Evolutionary conservation across 2,329 filamentous ascomycete species (phyloP).

Genomic region (Berkeleyomyces basicola): DNA sequence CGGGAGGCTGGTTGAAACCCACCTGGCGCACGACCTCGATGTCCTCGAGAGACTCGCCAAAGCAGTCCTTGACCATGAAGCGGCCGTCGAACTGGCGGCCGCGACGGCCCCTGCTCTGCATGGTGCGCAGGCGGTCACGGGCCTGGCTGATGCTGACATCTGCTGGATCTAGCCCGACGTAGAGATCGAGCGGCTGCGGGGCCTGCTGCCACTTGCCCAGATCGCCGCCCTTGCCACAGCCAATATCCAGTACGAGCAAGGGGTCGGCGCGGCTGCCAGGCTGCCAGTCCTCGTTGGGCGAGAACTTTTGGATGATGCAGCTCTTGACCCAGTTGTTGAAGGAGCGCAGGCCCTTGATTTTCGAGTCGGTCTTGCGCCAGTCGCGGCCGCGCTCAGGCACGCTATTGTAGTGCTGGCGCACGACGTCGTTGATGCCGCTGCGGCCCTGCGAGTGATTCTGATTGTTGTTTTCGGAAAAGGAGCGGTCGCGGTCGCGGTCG

Average conservation of each 20-base stretch:
- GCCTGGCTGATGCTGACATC: slow-evolving; percentile 87
- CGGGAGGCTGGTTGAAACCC: slow-evolving; percentile 62
- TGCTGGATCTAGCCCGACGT: slow-evolving; percentile 86
- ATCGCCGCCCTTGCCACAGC: slow-evolving; percentile 93
- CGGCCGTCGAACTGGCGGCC: slow-evolving; percentile 63
- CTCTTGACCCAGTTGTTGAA: slow-evolving; percentile 99
- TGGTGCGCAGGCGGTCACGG: slow-evolving; percentile 60
- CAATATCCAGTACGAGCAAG: slow-evolving; percentile 77
- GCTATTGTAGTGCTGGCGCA: slow-evolving; percentile 87
- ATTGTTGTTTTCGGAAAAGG: neutral
- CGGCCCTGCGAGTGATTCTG: neutral
- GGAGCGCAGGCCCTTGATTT: slow-evolving; percentile 82
- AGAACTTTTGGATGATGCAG: slow-evolving; percentile 92
- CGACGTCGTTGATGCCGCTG: slow-evolving; percentile 56
- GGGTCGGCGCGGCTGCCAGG: slow-evolving; percentile 39
- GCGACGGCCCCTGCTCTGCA: slow-evolving; percentile 44
- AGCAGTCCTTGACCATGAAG: slow-evolving; percentile 87
- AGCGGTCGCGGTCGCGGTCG: slow-evolving; percentile 25
- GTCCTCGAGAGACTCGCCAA: slow-evolving; percentile 65
- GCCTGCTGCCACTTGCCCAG: slow-evolving; percentile 91
- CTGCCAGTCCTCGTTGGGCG: slow-evolving; percentile 57
- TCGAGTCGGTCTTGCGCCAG: slow-evolving; percentile 85
- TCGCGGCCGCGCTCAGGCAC: slow-evolving; percentile 86
- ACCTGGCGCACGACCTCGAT: slow-evolving; percentile 70
- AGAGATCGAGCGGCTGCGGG: slow-evolving; percentile 77